phyloP scores from a whole-genome alignment of 495 filamentous ascomycete species.

The Venustampulla echinocandica region DNA sequence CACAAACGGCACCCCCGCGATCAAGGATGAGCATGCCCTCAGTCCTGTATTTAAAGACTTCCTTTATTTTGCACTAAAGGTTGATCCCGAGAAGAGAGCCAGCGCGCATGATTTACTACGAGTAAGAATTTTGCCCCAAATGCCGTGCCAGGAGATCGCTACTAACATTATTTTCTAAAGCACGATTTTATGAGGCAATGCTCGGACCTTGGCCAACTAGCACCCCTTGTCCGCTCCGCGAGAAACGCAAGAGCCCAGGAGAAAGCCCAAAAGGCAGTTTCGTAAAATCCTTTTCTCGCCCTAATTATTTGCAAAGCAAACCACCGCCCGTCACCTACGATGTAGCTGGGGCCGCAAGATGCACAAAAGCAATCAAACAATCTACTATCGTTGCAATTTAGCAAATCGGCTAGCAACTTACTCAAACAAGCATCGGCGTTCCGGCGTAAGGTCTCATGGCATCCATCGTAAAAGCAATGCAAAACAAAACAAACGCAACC shows the following conservation, averaged over 20 bases:
- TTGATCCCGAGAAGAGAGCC: conserved; percentile 92
- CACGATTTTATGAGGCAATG: conserved; percentile 89
- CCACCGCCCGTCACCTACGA: not conserved
- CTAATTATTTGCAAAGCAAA: not conserved
- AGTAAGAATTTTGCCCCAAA: no score
- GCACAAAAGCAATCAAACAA: not conserved
- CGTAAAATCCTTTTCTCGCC: not conserved
- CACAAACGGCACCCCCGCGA: conserved; percentile 88
- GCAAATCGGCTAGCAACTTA: not conserved
- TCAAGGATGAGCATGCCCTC: conserved; percentile 85
- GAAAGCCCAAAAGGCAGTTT: conserved; percentile 44
- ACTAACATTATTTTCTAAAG: conserved; percentile 42
- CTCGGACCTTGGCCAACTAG: conserved; percentile 48
- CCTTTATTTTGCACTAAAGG: conserved; percentile 80
- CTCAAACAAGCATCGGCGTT: conserved; percentile 6
- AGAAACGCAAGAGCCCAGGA: conserved; percentile 76
- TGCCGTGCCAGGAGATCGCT: no score
- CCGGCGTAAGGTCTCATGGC: no score
- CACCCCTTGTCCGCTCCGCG: conserved; percentile 82
- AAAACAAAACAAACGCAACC: not conserved
- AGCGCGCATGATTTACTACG: conserved; percentile 87
- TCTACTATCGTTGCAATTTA: not conserved
- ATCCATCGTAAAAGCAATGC: no score
- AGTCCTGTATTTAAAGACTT: conserved; percentile 81
- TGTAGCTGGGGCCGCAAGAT: not conserved